Conservation (phyloP, 805 yeast genomes). For the Nadsonia fulvescens region DNA sequence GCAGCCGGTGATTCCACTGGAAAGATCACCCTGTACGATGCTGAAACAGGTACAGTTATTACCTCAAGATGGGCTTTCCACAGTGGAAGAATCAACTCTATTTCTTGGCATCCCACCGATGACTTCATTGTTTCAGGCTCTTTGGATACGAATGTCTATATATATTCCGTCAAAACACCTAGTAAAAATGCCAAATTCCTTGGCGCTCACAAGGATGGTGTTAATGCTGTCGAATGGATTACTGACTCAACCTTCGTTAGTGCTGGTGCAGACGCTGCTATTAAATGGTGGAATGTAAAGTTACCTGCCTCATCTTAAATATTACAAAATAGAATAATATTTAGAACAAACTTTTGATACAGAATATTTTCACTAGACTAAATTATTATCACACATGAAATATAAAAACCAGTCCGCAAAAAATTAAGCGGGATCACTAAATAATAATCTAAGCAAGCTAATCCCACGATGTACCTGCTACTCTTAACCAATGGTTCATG, state of each 20-base stretch:
- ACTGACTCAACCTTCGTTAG: slow-evolving; percentile 32
- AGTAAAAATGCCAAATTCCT: slow-evolving; percentile 53
- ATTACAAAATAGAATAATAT: not conserved
- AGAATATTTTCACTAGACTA: too few relatives aligned
- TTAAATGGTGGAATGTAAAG: slow-evolving; percentile 48
- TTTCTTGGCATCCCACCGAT: slow-evolving; percentile 64
- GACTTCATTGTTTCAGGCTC: slow-evolving; percentile 64
- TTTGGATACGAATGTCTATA: slow-evolving; percentile 60
- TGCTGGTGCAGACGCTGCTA: slow-evolving; percentile 66
- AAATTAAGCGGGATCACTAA: not conserved
- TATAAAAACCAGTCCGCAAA: too few relatives aligned
- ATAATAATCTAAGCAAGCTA: not conserved
- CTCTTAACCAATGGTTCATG: too few relatives aligned
- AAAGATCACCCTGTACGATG: slow-evolving; percentile 57
- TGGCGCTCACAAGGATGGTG: slow-evolving; percentile 83
- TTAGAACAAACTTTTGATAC: not conserved
- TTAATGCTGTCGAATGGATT: slow-evolving; percentile 55
- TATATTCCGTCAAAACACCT: slow-evolving; percentile 68
- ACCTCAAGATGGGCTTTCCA: slow-evolving; percentile 96
- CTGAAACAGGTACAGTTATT: slow-evolving; percentile 30
- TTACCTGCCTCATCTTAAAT: slow-evolving; percentile 8
- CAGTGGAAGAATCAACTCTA: slow-evolving; percentile 58
- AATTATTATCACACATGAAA: too few relatives aligned
- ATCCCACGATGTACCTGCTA: not conserved
- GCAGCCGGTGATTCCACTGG: slow-evolving; percentile 86